Base-by-base conservation (phyloP, 2,329 filamentous ascomycete genomes). In the Leptographium flavum region DNA sequence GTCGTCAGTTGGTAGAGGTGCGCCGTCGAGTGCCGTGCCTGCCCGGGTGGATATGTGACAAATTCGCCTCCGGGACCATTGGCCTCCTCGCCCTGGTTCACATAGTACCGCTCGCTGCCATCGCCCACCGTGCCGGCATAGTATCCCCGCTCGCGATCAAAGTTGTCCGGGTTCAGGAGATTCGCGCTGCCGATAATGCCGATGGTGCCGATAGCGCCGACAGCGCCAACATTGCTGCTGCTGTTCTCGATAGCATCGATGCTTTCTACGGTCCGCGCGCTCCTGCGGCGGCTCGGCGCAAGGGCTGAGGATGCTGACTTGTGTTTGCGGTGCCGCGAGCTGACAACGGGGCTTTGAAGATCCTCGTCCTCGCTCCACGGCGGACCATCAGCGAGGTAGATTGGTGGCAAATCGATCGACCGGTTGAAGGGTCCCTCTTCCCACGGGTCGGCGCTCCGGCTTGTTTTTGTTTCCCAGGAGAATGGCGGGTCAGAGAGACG, bases 361-460 rank as follows among this genome's bases (percentile, higher is more conserved):
- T 96, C 92, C 55, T 96, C 87, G 57, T 96, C 88, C 64, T 95
- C 88, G 61, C 87, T 94, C 67, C 87, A 96, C 3, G 88, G 90
- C 21, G 88, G 88, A 0, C 88, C 88, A 58, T 92, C 87, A 4
- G 78, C 84, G 55, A 92, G 90, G 41, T 86, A 77, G 58, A 92
- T 87, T 19, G 84, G 83, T 10, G 86, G 81, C 15, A 93, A 70
- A 56, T 88, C 83, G 53, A 84, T 74, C 22, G 72, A 76, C 45
- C 73, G 80, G 52, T 70, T 73, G 50, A 75, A 71, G 30, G 71
- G 61, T 53, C 73, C 63, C 56, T 70, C 52, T 46, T 63, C 58
- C 71, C 74, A 77, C 23, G 65, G 65, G 6, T 55, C 56, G 14
- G 48, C 50, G 37, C 76, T 73, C 74, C 75, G 79, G 30, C 66